Evolutionary conservation across 345 rosid species (phyloP).

Genomic region (Syzygium aqueum): DNA sequence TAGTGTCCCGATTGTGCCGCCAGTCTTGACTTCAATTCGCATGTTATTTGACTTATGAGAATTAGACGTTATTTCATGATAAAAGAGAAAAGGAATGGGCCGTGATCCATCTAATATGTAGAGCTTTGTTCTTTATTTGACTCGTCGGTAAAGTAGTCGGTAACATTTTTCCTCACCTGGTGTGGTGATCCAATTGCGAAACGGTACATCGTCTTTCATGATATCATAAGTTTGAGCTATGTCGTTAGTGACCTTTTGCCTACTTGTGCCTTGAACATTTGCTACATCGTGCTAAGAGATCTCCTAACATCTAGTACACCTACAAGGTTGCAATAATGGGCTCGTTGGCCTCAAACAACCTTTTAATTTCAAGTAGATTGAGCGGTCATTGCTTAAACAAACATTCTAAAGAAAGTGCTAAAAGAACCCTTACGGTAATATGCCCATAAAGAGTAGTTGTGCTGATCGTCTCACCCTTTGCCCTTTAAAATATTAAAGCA

Average conservation of each 20-base stretch:
- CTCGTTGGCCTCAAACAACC: neutral
- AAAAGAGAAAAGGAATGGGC: neutral
- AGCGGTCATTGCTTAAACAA: neutral
- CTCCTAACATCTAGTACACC: neutral
- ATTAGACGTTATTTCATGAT: neutral
- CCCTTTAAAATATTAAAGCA: neutral
- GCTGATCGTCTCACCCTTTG: neutral
- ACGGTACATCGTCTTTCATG: too few species aligned
- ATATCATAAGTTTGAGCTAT: too few species aligned
- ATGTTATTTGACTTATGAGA: neutral
- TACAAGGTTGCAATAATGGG: neutral
- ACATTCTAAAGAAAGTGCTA: neutral
- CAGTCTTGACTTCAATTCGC: neutral
- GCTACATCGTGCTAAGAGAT: neutral
- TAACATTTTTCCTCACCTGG: too few species aligned
- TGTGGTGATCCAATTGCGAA: too few species aligned
- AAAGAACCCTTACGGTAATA: neutral
- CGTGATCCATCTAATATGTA: neutral
- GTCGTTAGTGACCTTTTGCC: accelerated
- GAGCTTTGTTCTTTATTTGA: too few species aligned
- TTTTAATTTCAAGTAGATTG: neutral
- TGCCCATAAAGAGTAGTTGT: neutral
- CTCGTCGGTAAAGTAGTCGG: too few species aligned
- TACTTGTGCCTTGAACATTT: neutral
- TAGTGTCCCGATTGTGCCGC: accelerated